Percentiles rank a stretch among this genome's conserved stretches.
These are phyloP conservation scores for Citrus cavaleriei DNA, from an alignment of 345 rosid genomes.

Conservation along the genomic window DNA sequence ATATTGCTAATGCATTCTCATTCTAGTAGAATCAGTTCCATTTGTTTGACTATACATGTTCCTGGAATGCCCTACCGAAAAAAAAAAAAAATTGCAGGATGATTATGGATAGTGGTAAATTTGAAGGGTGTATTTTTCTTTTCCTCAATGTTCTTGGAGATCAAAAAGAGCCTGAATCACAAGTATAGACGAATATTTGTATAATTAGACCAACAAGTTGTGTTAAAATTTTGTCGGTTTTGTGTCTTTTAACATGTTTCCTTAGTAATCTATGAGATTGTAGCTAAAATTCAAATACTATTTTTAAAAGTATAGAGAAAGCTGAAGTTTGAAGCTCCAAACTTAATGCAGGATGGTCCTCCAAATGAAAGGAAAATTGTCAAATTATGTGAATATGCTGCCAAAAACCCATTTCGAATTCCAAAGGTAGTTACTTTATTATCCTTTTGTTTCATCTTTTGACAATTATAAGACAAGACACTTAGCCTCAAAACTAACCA, in stretches of 20 bases:
- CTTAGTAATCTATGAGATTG: background rate
- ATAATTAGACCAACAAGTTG: background rate
- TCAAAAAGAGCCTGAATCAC: background rate
- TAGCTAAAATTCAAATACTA: background rate
- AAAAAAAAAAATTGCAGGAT: background rate
- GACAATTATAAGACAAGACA: background rate
- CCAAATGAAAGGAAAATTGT: constrained; percentile 80
- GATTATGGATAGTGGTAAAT: background rate
- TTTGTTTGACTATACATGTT: background rate
- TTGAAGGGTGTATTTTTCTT: background rate
- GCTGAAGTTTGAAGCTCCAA: background rate
- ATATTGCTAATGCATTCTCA: background rate
- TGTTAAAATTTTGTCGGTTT: background rate
- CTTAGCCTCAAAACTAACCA: background rate
- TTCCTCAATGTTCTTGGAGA: background rate
- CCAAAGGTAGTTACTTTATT: constrained; percentile 59
- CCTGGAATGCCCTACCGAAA: background rate
- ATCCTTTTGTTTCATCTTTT: background rate
- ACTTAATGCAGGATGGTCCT: constrained; percentile 53
- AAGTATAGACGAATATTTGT: background rate
- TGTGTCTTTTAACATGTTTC: background rate
- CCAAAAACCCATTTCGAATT: constrained; percentile 76
- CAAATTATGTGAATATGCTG: constrained; percentile 93
- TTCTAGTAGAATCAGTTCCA: background rate
- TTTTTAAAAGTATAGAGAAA: background rate